Base-by-base conservation (phyloP, 305 asterid genomes). In the Fraxinus floribunda region DNA sequence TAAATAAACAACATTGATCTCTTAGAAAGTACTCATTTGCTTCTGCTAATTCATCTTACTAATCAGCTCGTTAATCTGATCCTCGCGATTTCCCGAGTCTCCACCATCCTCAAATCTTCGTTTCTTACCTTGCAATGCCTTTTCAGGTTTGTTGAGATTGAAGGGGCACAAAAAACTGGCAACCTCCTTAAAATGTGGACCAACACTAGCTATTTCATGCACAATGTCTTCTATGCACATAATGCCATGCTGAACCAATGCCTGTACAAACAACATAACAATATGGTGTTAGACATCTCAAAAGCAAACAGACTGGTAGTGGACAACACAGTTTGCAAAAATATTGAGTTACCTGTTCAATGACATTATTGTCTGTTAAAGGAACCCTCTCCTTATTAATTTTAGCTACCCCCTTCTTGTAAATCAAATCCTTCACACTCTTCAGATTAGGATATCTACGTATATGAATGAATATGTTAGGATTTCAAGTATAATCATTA, bases 381-480 rank as follows among this genome's bases (percentile, higher is more conserved):
- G 99, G 98, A 86, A 89, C 80, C 84, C 90, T 92, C 81, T 96
- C 84, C 81, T 81, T 87, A 83, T 81, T 90, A 86, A 92, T 64
- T 86, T 89, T 96, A 9, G 89, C 91, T 32, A 92, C 87, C 84
- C 97, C 98, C 83, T 94, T 96, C 90, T 94, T 96, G 95, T 87
- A 94, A 81, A 96, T 91, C 88, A 96, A 89, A 86, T 94, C 99
- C 91, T 89, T 93, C 87, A 94, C 96, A 81, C 93, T 93, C 94
- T 91, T 94, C 75, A 91, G 83, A 87, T 88, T 93, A 62, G 99
- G 99, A 88, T 90, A 96, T 29, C 99, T 96, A 84, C 73, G 86
- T 82, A 52, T 71, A 82, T 4, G 81, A 26, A 29, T 29, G 32
- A 29, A 29, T 29, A 29, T 29, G 32, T 29, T 29, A 29, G 32